A percentile compares a stretch with the other conserved stretches of the same genome.
These are phyloP conservation scores for Talaromyces thailandensis DNA, from an alignment of 495 filamentous ascomycete genomes.

Conservation along the genomic window DNA sequence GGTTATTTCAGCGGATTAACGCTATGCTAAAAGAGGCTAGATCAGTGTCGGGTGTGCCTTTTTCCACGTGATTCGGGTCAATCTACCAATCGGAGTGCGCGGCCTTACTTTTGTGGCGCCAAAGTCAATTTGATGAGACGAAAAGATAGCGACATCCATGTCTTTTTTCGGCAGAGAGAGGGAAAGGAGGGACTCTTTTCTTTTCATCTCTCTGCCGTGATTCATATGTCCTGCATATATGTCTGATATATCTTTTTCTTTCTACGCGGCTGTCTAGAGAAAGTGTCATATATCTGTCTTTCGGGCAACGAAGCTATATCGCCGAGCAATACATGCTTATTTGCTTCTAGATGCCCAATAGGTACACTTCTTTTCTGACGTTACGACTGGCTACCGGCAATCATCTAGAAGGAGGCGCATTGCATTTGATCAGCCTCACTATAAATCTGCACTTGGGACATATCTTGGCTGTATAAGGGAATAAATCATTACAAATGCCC, in stretches of 20 bases:
- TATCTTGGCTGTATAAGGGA: neutral
- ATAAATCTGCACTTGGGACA: neutral
- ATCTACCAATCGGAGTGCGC: neutral
- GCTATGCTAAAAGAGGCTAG: neutral
- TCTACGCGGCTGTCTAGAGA: neutral
- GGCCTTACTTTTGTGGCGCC: neutral
- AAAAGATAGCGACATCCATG: neutral
- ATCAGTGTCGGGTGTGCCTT: too few species aligned
- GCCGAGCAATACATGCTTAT: neutral
- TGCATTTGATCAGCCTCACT: neutral
- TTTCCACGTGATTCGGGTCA: neutral
- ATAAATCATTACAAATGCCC: neutral
- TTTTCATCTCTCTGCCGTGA: neutral
- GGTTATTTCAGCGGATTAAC: neutral
- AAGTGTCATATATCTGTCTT: neutral
- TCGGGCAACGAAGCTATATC: neutral
- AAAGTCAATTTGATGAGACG: too few species aligned
- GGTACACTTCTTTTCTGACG: neutral
- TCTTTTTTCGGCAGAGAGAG: neutral
- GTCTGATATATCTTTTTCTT: neutral
- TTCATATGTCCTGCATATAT: neutral
- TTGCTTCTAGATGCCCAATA: neutral
- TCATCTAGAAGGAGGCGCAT: neutral
- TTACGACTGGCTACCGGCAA: neutral
- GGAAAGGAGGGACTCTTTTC: neutral